Evolutionary conservation across 2,329 filamentous ascomycete species (phyloP).

Genomic region (Monosporascus sp.): DNA sequence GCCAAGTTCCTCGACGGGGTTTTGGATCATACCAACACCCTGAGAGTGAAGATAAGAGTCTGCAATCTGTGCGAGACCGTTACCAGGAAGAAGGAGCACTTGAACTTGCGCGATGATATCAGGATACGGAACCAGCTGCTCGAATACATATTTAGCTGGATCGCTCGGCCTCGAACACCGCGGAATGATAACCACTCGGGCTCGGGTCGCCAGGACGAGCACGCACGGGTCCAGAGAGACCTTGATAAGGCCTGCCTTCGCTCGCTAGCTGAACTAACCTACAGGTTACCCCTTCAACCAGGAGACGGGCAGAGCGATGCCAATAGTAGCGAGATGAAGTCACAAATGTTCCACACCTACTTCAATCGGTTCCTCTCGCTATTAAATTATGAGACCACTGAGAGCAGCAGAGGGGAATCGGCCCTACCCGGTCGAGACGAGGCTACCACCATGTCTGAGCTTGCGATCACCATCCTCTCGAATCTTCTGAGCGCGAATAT

Average conservation of each 20-base stretch:
- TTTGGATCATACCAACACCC: conserved; percentile 48
- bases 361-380: conserved; percentile 66
- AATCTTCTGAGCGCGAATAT: conserved; percentile 68
- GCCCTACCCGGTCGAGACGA: conserved; percentile 46
- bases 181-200: conserved; percentile 35
- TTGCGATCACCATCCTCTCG: conserved; percentile 63
- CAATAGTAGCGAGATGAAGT: conserved; percentile 63
- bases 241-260: conserved; percentile 62
- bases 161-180: conserved; percentile 54
- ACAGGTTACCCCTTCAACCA: conserved; percentile 61
- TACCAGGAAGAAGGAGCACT: conserved; percentile 61
- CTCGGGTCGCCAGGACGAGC: conserved; percentile 51
- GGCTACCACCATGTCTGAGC: conserved; percentile 50
- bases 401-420: conserved; percentile 39
- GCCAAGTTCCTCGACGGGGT: conserved; percentile 61
- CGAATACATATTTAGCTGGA: conserved; percentile 66
- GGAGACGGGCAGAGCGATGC: conserved; percentile 62
- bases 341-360: conserved; percentile 67
- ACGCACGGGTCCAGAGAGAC: conserved; percentile 55
- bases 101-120: conserved; percentile 65
- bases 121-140: conserved; percentile 64
- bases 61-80: conserved; percentile 64
- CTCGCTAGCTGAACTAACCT: conserved; percentile 62
- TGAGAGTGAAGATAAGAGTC: conserved; percentile 64
- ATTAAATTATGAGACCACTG: conserved; percentile 52